Conservation (phyloP, 2,329 filamentous ascomycete species). For the Paecilomyces formosus region DNA sequence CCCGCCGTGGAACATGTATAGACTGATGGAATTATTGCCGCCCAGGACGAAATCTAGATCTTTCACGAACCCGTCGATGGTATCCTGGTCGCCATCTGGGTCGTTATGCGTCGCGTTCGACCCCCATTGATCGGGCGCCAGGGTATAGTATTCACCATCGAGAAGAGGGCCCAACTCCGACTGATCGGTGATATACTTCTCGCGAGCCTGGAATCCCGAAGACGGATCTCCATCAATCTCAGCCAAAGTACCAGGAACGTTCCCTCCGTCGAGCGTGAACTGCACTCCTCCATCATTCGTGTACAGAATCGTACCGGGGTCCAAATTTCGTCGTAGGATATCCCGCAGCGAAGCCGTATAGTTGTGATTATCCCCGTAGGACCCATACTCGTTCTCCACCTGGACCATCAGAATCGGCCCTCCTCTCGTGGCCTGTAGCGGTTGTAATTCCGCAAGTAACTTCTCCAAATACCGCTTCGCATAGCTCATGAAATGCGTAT, state of each 20-base stretch:
- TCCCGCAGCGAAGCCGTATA: conserved; percentile 38
- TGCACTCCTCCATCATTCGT: conserved; percentile 44
- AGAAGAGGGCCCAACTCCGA: conserved; percentile 18
- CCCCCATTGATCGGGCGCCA: conserved; percentile 40
- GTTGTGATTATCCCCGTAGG: conserved; percentile 38
- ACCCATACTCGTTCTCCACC: conserved; percentile 47
- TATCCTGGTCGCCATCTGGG: conserved; percentile 1
- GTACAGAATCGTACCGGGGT: conserved; percentile 34
- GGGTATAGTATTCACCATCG: conserved; percentile 45
- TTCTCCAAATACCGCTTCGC: conserved; percentile 32
- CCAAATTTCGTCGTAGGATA: conserved; percentile 36
- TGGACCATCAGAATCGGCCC: conserved; percentile 46
- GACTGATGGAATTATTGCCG: conserved; percentile 38
- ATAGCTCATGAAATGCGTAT: conserved; percentile 32
- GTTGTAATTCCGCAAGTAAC: conserved; percentile 29
- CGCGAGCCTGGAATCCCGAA: conserved; percentile 33
- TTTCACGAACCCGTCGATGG: conserved; percentile 4
- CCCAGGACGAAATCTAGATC: conserved; percentile 34
- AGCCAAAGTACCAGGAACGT: conserved; percentile 39
- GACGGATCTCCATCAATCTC: conserved; percentile 41
- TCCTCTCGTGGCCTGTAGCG: conserved; percentile 34
- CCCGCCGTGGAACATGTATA: conserved; percentile 50
- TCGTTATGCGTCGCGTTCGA: conserved; percentile 27
- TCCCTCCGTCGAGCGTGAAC: conserved; percentile 37
- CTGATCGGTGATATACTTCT: conserved; percentile 36